These are phyloP conservation scores for Pavlovales sp. DNA, from an alignment of 208 protist species.

Conservation along the genomic window DNA sequence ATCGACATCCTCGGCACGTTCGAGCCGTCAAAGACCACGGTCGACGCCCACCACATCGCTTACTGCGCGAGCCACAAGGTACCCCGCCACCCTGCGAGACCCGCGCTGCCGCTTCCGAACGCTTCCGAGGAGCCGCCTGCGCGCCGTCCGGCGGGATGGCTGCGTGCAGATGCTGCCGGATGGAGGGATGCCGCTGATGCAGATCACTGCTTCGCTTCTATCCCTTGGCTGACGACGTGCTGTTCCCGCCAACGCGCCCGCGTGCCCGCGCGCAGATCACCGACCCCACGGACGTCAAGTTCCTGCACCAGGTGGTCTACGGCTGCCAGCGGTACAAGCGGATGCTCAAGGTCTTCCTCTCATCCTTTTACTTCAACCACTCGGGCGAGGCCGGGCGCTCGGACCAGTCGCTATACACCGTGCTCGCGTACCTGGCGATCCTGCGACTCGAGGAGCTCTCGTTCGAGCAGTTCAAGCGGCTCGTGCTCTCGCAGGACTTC, in stretches of 20 bases:
- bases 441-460: constrained; percentile 31
- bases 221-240: too few relatives aligned
- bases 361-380: constrained; percentile 32
- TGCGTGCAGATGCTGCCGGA: too few relatives aligned
- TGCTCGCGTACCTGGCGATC: constrained; percentile 40
- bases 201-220: too few relatives aligned
- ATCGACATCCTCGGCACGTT: background rate
- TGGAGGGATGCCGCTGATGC: too few relatives aligned
- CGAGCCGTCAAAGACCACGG: constrained; percentile 3
- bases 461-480: background rate
- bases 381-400: background rate
- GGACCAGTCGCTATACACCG: constrained; percentile 38
- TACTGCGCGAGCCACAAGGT: background rate
- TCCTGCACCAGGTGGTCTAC: constrained; percentile 28
- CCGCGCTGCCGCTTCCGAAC: too few relatives aligned
- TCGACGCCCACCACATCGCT: background rate
- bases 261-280: constrained; percentile 12
- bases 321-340: constrained; percentile 40
- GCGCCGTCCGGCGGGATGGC: too few relatives aligned
- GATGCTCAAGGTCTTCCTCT: constrained; percentile 35
- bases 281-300: background rate
- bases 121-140: too few relatives aligned
- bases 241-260: too few relatives aligned
- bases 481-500: constrained; percentile 23
- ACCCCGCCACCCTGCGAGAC: too few relatives aligned